phyloP scores from a whole-genome alignment of 441 rosid species.

The Populus hybrid region DNA sequence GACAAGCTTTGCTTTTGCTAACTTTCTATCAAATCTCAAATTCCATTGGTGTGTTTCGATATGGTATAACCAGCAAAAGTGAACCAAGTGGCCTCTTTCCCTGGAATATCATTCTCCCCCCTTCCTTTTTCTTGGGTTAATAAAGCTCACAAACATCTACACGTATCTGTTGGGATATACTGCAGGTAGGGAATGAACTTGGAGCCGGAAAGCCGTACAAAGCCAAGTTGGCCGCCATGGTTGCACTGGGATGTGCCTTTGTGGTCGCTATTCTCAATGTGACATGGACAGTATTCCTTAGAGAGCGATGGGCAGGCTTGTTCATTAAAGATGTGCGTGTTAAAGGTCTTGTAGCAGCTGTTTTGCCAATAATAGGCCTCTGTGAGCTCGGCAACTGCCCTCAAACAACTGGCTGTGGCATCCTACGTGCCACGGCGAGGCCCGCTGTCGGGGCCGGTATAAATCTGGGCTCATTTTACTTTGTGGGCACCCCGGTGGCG shows the following conservation, averaged over 20 bases:
- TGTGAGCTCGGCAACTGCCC: slow-evolving; percentile 97
- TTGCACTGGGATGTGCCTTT: slow-evolving; percentile 83
- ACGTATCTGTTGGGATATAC: neutral
- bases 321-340: slow-evolving; percentile 64
- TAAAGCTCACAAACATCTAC: neutral
- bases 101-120: neutral
- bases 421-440: slow-evolving; percentile 82
- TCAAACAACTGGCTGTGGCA: slow-evolving; percentile 94
- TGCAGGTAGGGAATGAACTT: slow-evolving; percentile 92
- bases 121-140: neutral
- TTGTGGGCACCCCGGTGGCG: slow-evolving; percentile 91
- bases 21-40: slow-evolving; percentile 24
- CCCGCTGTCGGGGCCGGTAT: slow-evolving; percentile 75
- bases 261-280: slow-evolving; percentile 75
- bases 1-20: slow-evolving; percentile 27
- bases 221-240: slow-evolving; percentile 78
- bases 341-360: slow-evolving; percentile 65
- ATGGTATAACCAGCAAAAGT: slow-evolving; percentile 22
- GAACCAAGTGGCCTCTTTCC: slow-evolving; percentile 3
- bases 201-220: slow-evolving; percentile 89
- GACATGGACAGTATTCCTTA: slow-evolving; percentile 68
- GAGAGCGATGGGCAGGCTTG: slow-evolving; percentile 71
- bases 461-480: slow-evolving; percentile 81
- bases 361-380: slow-evolving; percentile 80
- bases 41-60: slow-evolving; percentile 22